Conservation (phyloP, 1,284 basidiomycete species). For the Ganoderma multipileum region DNA sequence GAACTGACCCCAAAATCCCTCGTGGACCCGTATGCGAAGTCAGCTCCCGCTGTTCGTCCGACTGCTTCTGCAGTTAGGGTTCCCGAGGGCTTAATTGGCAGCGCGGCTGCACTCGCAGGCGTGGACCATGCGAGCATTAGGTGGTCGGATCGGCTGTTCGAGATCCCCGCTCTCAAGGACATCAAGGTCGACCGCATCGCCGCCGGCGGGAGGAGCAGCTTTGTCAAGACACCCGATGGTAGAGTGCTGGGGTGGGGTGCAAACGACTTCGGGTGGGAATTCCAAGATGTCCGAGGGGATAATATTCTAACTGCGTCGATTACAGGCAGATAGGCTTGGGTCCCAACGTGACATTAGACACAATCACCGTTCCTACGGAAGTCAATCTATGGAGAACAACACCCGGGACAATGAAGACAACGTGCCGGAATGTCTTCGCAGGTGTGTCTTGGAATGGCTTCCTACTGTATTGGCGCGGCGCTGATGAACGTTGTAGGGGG, state of each 20-base stretch:
- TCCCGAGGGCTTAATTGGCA: slow-evolving; percentile 22
- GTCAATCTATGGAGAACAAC: slow-evolving; percentile 73
- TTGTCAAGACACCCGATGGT: slow-evolving; percentile 73
- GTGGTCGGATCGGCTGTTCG: slow-evolving; percentile 80
- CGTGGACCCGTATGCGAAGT: slow-evolving; percentile 56
- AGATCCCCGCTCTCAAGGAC: slow-evolving; percentile 80
- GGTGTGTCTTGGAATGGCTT: slow-evolving; percentile 47
- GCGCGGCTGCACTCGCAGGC: slow-evolving; percentile 30
- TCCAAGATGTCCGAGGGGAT: background rate
- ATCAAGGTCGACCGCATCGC: slow-evolving; percentile 75
- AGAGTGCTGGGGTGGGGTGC: slow-evolving; percentile 91
- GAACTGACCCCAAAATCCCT: slow-evolving; percentile 63
- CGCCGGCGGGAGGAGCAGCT: slow-evolving; percentile 78
- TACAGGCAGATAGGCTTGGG: slow-evolving; percentile 86
- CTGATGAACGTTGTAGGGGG: slow-evolving; percentile 58
- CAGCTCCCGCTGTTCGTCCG: slow-evolving; percentile 38
- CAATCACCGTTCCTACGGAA: slow-evolving; percentile 87
- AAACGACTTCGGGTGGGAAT: slow-evolving; percentile 79
- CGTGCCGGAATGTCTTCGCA: slow-evolving; percentile 72
- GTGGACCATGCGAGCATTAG: slow-evolving; percentile 61
- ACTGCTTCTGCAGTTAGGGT: slow-evolving; percentile 26
- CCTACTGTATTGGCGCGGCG: background rate
- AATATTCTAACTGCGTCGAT: slow-evolving; percentile 5
- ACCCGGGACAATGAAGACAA: slow-evolving; percentile 59
- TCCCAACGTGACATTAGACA: slow-evolving; percentile 67